Base-by-base conservation (phyloP, 2,329 filamentous ascomycete species). In the Talaromyces atroroseus region DNA sequence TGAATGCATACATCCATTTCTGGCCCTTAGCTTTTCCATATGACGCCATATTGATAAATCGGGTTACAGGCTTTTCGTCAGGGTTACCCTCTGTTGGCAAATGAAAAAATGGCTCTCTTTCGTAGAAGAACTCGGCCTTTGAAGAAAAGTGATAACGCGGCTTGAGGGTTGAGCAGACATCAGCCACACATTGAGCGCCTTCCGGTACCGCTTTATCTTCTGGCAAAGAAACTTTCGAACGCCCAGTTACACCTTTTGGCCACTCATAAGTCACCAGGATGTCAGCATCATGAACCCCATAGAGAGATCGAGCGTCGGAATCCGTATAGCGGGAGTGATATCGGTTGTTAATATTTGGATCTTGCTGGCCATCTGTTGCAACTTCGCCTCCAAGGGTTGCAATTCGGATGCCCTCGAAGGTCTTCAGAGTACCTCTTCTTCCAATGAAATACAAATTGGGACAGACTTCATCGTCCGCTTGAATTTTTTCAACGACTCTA, bases 41-140 rank as follows among this genome's bases (percentile, higher is more conserved):
- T 0, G 87, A 80, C 0, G 91, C 92, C 53, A 97, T 78, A 53
- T 91, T 95, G 65, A 97, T 88, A 75, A 99, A 99, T 18, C 94
- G 85, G 1, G 94, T 97, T 10, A 95, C 73, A 1, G 79, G 75
- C 61, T 81, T 80, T 21, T 78, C 73, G 56, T 85, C 79, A 6
- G 81, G 79, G 10, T 75, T 73, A 40, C 80, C 78, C 34, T 77
- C 72, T 34, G 74, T 76, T 3, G 81, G 78, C 21, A 74, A 61
- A 68, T 95, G 87, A 66, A 94, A 86, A 76, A 96, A 99, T 0
- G 92, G 90, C 71, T 97, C 94, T 56, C 94, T 85, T 74, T 99
- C 92, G 69, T 87, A 97, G 73, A 89, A 92, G 64, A 85, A 85
- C 6, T 79, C 74, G 1, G 83, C 80, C 0, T 89, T 89, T 3